Evolutionary conservation across 1,139 yeast genomes (phyloP).

Genomic region (Oligophagozyma castellii): DNA sequence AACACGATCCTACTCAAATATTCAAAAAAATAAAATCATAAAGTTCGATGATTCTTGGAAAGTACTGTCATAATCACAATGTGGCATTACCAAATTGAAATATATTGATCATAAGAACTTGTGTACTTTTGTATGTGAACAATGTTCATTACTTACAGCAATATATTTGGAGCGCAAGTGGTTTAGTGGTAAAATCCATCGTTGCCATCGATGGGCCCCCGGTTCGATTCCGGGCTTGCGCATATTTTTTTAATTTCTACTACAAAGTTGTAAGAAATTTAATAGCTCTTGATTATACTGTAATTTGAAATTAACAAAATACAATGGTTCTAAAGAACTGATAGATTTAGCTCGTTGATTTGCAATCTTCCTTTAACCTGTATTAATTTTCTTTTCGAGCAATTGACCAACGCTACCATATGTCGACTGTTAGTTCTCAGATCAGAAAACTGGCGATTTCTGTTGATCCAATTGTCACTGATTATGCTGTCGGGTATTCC

Average conservation of each 20-base stretch:
- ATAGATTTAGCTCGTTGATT: not conserved
- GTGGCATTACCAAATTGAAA: too few species aligned
- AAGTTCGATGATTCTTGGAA: too few species aligned
- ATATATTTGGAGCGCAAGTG: constrained; percentile 10
- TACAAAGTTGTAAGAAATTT: not conserved
- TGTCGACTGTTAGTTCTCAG: constrained; percentile 31
- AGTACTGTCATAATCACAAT: too few species aligned
- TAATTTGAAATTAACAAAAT: not conserved
- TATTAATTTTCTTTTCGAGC: not conserved
- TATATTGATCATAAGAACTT: too few species aligned
- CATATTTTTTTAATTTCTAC: constrained; percentile 3
- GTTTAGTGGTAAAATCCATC: constrained; percentile 18
- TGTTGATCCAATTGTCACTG: constrained; percentile 80
- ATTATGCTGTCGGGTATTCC: constrained; percentile 82
- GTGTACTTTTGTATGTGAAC: too few species aligned
- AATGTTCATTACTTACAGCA: too few species aligned
- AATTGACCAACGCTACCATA: constrained; percentile 2
- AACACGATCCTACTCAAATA: too few species aligned
- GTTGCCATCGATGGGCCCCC: constrained; percentile 10
- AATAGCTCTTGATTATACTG: not conserved
- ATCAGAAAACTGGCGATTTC: constrained; percentile 85
- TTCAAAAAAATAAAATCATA: too few species aligned
- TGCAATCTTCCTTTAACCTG: not conserved
- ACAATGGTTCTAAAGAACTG: not conserved
- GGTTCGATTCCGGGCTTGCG: constrained; percentile 18